phyloP scores from a whole-genome alignment of 495 filamentous ascomycete species.

The Trichodelitschia bisporula region DNA sequence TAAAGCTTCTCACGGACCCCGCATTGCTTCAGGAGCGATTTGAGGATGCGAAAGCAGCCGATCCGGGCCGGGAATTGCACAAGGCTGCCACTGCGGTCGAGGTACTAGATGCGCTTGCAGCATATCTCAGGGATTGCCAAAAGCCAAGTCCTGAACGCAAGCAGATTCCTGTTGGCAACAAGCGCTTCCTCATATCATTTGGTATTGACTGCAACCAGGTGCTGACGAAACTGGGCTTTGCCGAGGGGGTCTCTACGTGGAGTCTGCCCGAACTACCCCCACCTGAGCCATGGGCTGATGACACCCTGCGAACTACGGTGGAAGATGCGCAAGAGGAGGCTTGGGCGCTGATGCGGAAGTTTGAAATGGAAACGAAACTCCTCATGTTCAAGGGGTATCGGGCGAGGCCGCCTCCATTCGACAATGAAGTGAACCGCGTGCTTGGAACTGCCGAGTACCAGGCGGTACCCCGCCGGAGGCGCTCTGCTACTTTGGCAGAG shows the following conservation, averaged over 20 bases:
- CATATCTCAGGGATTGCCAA: slow-evolving; percentile 38
- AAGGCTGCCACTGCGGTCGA: slow-evolving; percentile 21
- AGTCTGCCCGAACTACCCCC: slow-evolving; percentile 21
- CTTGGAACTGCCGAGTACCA: no score
- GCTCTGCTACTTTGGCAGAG: no score
- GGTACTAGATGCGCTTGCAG: slow-evolving; percentile 28
- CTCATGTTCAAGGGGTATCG: no score
- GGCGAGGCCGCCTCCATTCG: no score
- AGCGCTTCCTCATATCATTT: slow-evolving; percentile 44
- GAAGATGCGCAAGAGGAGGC: slow-evolving; percentile 32
- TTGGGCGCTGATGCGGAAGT: slow-evolving; percentile 20
- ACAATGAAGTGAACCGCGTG: no score
- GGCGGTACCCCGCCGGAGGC: no score
- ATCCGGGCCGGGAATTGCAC: slow-evolving; percentile 33
- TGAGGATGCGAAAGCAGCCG: slow-evolving; percentile 23
- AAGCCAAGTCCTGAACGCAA: slow-evolving; percentile 20
- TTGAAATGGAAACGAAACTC: no score
- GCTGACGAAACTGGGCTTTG: slow-evolving; percentile 39
- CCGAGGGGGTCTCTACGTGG: slow-evolving; percentile 6
- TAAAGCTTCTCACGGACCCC: slow-evolving; percentile 31
- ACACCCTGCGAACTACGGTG: slow-evolving; percentile 22
- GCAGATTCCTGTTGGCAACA: slow-evolving; percentile 40
- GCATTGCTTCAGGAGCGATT: slow-evolving; percentile 26
- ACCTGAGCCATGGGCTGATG: slow-evolving; percentile 19
- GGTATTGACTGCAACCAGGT: slow-evolving; percentile 36